phyloP scores from a whole-genome alignment of 768 basidiomycete species.

The Podaxis sp. region DNA sequence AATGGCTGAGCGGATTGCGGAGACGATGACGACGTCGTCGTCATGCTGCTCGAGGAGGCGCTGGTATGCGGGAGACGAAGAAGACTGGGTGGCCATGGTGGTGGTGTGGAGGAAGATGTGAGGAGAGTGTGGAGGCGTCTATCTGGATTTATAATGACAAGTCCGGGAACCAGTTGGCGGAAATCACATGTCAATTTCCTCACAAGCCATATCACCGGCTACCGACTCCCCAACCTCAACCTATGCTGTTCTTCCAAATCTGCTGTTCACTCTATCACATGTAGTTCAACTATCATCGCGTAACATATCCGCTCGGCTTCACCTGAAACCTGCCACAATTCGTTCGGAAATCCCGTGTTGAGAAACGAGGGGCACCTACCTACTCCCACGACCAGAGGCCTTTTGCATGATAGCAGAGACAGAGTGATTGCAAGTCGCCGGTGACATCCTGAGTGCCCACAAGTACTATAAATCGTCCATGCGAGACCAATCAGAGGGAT shows the following conservation, averaged over 20 bases:
- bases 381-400: too few species aligned
- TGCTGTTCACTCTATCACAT: background rate
- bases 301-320: too few species aligned
- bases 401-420: too few species aligned
- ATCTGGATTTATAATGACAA: slow-evolving; percentile 11
- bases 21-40: slow-evolving; percentile 88
- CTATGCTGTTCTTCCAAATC: background rate
- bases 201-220: background rate
- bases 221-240: background rate
- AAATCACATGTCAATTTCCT: slow-evolving; percentile 11
- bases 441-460: too few species aligned
- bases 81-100: slow-evolving; percentile 33
- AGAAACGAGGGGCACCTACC: too few species aligned
- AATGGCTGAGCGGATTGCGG: slow-evolving; percentile 86
- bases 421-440: too few species aligned
- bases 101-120: slow-evolving; percentile 15
- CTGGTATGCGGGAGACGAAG: slow-evolving; percentile 48
- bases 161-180: background rate
- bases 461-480: too few species aligned
- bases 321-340: too few species aligned
- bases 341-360: too few species aligned
- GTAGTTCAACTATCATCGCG: too few species aligned
- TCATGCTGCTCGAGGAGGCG: slow-evolving; percentile 69
- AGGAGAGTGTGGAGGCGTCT: slow-evolving; percentile 12
- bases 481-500: too few species aligned